Evolutionary conservation across 192 early-diverging fungal species (phyloP).

Genomic region (Linnemannia hyalina): DNA sequence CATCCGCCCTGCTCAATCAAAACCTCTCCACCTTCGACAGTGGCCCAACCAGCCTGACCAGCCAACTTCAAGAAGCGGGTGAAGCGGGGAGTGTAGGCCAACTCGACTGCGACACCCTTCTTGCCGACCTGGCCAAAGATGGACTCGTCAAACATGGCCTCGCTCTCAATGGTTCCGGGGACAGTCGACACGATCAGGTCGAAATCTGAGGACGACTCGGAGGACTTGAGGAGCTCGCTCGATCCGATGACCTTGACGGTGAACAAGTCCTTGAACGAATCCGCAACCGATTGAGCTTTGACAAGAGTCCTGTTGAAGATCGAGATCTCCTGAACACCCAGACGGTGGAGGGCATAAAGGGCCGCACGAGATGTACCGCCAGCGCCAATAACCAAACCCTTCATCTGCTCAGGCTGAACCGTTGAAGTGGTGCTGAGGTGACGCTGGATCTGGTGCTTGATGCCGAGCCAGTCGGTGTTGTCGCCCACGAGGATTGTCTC

Average conservation of each 20-base stretch:
- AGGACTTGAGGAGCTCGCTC: slow-evolving; percentile 53
- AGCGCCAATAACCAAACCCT: slow-evolving; percentile 92
- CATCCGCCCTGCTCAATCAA: slow-evolving; percentile 93
- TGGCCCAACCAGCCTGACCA: slow-evolving; percentile 67
- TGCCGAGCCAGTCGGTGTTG: slow-evolving; percentile 98
- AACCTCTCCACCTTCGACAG: slow-evolving; percentile 88
- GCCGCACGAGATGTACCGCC: slow-evolving; percentile 96
- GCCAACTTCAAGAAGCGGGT: slow-evolving; percentile 85
- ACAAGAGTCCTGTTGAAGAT: slow-evolving; percentile 90
- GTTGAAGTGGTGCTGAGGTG: slow-evolving; percentile 42
- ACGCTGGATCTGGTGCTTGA: slow-evolving; percentile 72
- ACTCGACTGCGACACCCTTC: slow-evolving; percentile 87
- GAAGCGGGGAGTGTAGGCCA: slow-evolving; percentile 93
- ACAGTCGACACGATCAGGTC: slow-evolving; percentile 86
- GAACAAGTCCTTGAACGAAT: slow-evolving; percentile 71
- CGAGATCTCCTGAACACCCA: slow-evolving; percentile 75
- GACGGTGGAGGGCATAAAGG: slow-evolving; percentile 82
- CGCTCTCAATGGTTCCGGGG: slow-evolving; percentile 80
- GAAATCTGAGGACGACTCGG: slow-evolving; percentile 34
- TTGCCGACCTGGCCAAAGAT: slow-evolving; percentile 58
- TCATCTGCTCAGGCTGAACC: slow-evolving; percentile 31
- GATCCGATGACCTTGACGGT: slow-evolving; percentile 59
- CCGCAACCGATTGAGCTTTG: slow-evolving; percentile 78
- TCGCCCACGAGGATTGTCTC: slow-evolving; percentile 77
- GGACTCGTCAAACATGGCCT: slow-evolving; percentile 60